These are phyloP conservation scores for Linaria vulgaris DNA, from an alignment of 257 asterid species.

Conservation along the genomic window DNA sequence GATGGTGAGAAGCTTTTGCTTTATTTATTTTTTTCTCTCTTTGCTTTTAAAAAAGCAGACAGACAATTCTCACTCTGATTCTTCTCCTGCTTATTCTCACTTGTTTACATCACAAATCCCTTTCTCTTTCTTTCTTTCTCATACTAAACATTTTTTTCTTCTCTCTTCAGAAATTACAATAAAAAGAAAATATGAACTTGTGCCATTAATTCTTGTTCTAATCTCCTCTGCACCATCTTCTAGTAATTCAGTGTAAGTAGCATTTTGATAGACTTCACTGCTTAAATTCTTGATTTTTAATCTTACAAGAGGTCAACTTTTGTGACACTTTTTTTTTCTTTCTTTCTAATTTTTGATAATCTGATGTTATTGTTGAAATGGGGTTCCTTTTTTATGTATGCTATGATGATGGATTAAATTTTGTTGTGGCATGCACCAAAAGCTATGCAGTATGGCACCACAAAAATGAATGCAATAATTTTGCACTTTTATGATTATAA, in stretches of 20 bases:
- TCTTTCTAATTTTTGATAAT: slow-evolving; percentile 2
- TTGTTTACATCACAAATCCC: slow-evolving; percentile 27
- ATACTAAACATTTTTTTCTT: slow-evolving; percentile 29
- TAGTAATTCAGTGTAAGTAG: slow-evolving; percentile 32
- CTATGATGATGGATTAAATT: slow-evolving; percentile 5
- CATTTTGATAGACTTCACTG: slow-evolving; percentile 12
- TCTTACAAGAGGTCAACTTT: background rate
- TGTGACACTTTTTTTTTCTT: background rate
- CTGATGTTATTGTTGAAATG: slow-evolving; percentile 24
- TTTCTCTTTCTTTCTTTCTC: slow-evolving; percentile 15
- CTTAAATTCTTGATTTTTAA: background rate
- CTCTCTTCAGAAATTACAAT: too few relatives aligned
- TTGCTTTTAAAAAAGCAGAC: slow-evolving; percentile 69
- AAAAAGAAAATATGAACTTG: slow-evolving; percentile 25
- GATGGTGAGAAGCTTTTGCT: slow-evolving; percentile 56
- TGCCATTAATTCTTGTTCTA: slow-evolving; percentile 24
- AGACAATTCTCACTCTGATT: slow-evolving; percentile 30
- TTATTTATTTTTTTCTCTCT: too few relatives aligned
- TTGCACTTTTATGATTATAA: background rate
- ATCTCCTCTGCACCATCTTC: slow-evolving; percentile 28
- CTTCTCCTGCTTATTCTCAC: slow-evolving; percentile 36
- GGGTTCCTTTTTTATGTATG: slow-evolving; percentile 17
- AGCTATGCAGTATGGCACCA: background rate
- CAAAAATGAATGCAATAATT: slow-evolving; percentile 14
- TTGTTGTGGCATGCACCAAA: slow-evolving; percentile 15